Percentiles rank a stretch among this genome's conserved stretches.
These are phyloP conservation scores for Orbilia quercus DNA, from an alignment of 2,329 filamentous ascomycete species.

Conservation along the genomic window DNA sequence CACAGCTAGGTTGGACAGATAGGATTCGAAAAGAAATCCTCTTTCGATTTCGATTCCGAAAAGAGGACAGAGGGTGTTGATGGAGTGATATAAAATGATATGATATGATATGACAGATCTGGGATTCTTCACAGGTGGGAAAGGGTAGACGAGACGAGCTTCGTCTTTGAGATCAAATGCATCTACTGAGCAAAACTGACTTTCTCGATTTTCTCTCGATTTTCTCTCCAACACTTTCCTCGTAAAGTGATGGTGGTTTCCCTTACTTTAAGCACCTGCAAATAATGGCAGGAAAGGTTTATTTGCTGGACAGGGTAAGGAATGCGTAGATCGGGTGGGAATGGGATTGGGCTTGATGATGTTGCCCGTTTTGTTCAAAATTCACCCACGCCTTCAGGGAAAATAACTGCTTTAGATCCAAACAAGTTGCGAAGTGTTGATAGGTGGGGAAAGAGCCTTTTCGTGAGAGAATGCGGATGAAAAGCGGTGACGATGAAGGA, in stretches of 20 bases:
- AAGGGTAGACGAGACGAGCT: constrained; percentile 55
- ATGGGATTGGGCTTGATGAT: constrained; percentile 50
- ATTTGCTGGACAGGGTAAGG: constrained; percentile 47
- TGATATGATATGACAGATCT: constrained; percentile 20
- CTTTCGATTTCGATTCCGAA: constrained; percentile 2
- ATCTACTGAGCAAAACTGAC: constrained; percentile 4
- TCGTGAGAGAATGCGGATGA: background rate
- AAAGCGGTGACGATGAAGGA: constrained; percentile 25
- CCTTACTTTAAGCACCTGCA: constrained; percentile 51
- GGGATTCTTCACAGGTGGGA: constrained; percentile 27
- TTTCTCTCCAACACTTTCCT: constrained; percentile 5
- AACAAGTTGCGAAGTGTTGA: constrained; percentile 35
- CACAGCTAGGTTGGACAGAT: constrained; percentile 43
- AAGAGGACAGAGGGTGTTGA: constrained; percentile 10
- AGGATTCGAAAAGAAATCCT: constrained; percentile 16
- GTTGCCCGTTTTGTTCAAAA: constrained; percentile 55
- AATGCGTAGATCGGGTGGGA: constrained; percentile 55
- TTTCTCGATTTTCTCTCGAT: no score
- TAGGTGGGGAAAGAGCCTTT: constrained; percentile 4
- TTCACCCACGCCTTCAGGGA: constrained; percentile 40
- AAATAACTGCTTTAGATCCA: constrained; percentile 13
- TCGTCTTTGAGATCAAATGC: constrained; percentile 38
- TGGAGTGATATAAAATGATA: no score
- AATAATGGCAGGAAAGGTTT: constrained; percentile 52
- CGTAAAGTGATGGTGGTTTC: constrained; percentile 23